Evolutionary conservation across 2,329 filamentous ascomycete species (phyloP).

Genomic region (Cryphonectria radicalis): DNA sequence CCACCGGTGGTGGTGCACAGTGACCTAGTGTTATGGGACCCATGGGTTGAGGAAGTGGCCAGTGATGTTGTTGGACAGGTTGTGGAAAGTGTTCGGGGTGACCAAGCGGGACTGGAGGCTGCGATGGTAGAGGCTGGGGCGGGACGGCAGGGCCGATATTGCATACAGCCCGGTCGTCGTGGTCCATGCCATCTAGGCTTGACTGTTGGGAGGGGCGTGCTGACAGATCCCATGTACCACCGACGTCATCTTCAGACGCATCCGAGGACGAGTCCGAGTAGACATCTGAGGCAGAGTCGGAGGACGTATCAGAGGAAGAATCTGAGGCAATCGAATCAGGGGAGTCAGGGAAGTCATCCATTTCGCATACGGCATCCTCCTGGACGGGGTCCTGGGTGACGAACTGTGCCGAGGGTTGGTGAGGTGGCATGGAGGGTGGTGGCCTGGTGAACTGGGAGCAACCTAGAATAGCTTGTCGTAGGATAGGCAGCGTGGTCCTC

Average conservation of each 20-base stretch:
- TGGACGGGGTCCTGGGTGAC: background rate
- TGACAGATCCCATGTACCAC: background rate
- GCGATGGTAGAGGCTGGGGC: background rate
- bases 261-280: background rate
- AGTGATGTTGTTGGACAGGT: background rate
- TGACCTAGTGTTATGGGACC: background rate
- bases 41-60: background rate
- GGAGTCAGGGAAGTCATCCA: background rate
- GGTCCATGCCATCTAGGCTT: background rate
- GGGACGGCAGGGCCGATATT: background rate
- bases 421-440: background rate
- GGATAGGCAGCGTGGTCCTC: constrained; percentile 79
- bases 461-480: constrained; percentile 75
- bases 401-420: background rate
- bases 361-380: background rate
- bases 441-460: constrained; percentile 72
- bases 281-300: background rate
- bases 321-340: background rate
- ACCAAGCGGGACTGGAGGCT: background rate
- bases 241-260: background rate
- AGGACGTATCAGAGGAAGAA: background rate
- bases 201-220: background rate
- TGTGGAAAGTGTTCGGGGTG: background rate
- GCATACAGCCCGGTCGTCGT: background rate
- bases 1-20: constrained; percentile 3